phyloP scores from a whole-genome alignment of 495 filamentous ascomycete species.

The Amorphotheca resinae region DNA sequence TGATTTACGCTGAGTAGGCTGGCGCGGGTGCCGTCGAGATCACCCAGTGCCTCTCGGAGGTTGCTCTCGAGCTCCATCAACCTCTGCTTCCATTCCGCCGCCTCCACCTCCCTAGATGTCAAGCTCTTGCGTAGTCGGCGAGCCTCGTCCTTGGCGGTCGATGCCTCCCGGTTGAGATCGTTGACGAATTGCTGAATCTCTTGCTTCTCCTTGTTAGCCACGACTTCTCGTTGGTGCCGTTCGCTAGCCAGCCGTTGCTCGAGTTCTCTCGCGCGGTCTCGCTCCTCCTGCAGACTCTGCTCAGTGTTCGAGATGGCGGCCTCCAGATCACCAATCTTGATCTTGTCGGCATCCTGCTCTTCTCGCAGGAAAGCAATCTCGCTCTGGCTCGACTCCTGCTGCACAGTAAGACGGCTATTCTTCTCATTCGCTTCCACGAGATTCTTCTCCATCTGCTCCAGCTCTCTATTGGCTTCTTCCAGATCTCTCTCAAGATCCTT shows the following conservation, averaged over 20 bases:
- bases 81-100: slow-evolving; percentile 76
- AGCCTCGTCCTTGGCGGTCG: slow-evolving; percentile 74
- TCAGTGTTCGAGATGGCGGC: slow-evolving; percentile 62
- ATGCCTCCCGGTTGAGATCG: slow-evolving; percentile 72
- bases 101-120: slow-evolving; percentile 75
- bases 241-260: slow-evolving; percentile 68
- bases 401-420: slow-evolving; percentile 70
- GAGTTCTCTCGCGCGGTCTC: slow-evolving; percentile 64
- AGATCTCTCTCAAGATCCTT: slow-evolving; percentile 66
- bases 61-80: slow-evolving; percentile 81
- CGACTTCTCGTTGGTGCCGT: slow-evolving; percentile 71
- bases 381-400: slow-evolving; percentile 81
- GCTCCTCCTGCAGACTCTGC: slow-evolving; percentile 62
- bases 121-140: slow-evolving; percentile 66
- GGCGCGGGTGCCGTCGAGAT: slow-evolving; percentile 76
- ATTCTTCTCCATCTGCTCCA: slow-evolving; percentile 62
- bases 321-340: slow-evolving; percentile 89
- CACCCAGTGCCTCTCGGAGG: slow-evolving; percentile 67
- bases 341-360: slow-evolving; percentile 96
- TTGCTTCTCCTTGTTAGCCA: slow-evolving; percentile 78
- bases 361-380: slow-evolving; percentile 94
- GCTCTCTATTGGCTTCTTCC: slow-evolving; percentile 60
- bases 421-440: slow-evolving; percentile 74
- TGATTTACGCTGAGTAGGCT: slow-evolving; percentile 58
- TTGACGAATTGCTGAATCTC: slow-evolving; percentile 63